Base-by-base conservation (phyloP, 345 rosid genomes). In the Bretschneidera sinensis region DNA sequence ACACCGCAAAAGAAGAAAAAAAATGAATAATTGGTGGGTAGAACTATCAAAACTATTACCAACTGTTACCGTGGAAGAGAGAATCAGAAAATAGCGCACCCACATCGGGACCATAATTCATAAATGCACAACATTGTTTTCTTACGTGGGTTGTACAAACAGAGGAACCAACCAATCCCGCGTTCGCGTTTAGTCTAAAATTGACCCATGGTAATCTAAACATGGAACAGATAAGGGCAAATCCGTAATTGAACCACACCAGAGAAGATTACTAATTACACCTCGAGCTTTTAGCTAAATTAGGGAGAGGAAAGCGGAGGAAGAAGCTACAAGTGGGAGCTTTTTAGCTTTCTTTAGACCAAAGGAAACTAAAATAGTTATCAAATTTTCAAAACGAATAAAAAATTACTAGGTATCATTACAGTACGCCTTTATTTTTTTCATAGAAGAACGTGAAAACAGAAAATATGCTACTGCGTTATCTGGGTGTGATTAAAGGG, bases 401-500 rank as follows among this genome's bases (percentile, higher is more conserved):
- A 28, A 28, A 11, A 39, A 39, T 39, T 39, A 39, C 45, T 39
- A 13, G 45, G 45, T 5, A 14, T 9, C 4, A 39, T n/a, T n/a
- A n/a, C n/a, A n/a, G n/a, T n/a, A n/a, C n/a, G n/a, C n/a, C 45
- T 39, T 14, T 39, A 4, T 39, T 39, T 28, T 28, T 2, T 28
- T 39, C 74, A 56, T 71, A 55, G n/a, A n/a, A n/a, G n/a, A n/a
- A n/a, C n/a, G n/a, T n/a, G n/a, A n/a, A n/a, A n/a, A n/a, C n/a
- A 31, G 31, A 33, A 48, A 45, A 52, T 24, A 48, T 47, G 24
- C 34, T 23, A n/a, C 14, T 49, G 63, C 62, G 73, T 67, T 63
- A 61, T 68, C 65, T 68, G 69, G 54, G 69, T 63, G 10, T n/a
- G 52, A 48, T 48, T 48, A 48, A 48, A 48, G 20, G 18, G 67